Evolutionary conservation across 176 grass and related monocot genomes (phyloP), one percentile per base, ranked within the genome.

Genomic region (Aegilops sharonensis): DNA sequence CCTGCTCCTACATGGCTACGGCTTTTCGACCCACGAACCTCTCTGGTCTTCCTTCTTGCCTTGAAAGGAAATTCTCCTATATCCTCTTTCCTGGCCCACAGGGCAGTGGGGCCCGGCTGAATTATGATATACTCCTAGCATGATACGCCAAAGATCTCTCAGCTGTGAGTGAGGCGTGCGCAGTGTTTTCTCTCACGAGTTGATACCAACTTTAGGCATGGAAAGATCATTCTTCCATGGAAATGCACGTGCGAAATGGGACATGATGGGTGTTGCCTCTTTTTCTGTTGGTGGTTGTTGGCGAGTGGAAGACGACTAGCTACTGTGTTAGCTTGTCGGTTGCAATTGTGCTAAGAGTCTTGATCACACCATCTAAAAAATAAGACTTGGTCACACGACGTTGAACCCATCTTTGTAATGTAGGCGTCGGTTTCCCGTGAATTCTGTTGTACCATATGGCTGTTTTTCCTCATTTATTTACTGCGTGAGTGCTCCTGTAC

Each of bases 1-100:
- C 4, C 29, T 21, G 11, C 76, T 39, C 32, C 14, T 10, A 27
- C 37, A 30, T 5, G 69, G 69, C 21, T 1, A 72, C 37, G 37
- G 64, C 78, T 31, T 80, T 47, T 64, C 29, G 18, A 14, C 50
- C 50, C 50, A 54, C 18, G 9, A 63, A 57, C 29, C 17, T 40
- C 34, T 17, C 14, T 45, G 25, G 36, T 11, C 63, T 14, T 32
- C 27, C 11, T 68, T 35, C 64, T 34, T 81, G 63, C 23, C 79
- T 68, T 54, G 63, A 68, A 81, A 81, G 64, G 20, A 78, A 81
- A 66, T 47, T 81, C 78, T 47, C 23, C 21, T 63, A 63, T 23
- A 42, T 27, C 67, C 4, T 74, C 0, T 27, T 23, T 4, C 40
- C 39, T 5, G 71, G 39, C 71, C 70, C 71, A 47, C 71, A 35